phyloP scores from a whole-genome alignment of 768 basidiomycete genomes.

The Hortiboletus flavorubellus region DNA sequence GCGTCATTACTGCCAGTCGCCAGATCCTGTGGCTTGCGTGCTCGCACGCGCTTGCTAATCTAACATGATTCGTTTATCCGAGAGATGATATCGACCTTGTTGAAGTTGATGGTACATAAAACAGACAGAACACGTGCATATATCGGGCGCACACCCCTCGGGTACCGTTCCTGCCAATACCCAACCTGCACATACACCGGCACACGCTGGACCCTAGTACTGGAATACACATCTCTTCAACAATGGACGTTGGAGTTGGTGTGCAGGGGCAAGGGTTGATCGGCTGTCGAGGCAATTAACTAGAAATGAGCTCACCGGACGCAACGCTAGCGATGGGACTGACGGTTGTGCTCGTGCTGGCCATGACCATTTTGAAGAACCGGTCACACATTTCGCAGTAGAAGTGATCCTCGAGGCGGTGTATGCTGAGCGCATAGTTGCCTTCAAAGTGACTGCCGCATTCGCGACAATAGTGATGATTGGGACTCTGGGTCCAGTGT shows the following conservation, averaged over 20 bases:
- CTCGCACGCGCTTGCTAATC: too few relatives aligned
- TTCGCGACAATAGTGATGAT: conserved; percentile 51
- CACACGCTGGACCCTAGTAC: too few relatives aligned
- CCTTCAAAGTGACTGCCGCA: conserved; percentile 45
- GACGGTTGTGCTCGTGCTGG: conserved; percentile 48
- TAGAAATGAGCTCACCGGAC: conserved; percentile 3
- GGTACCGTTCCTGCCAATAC: too few relatives aligned
- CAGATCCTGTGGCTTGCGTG: background rate
- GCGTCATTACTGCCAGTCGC: conserved; percentile 1
- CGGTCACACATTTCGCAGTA: conserved; percentile 42
- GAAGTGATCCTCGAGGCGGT: conserved; percentile 40
- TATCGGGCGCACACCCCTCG: too few relatives aligned
- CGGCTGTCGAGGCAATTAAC: background rate
- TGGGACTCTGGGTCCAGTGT: conserved; percentile 50
- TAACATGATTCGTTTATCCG: too few relatives aligned
- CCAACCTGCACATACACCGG: too few relatives aligned
- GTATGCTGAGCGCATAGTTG: conserved; percentile 34
- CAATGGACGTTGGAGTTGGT: conserved; percentile 51
- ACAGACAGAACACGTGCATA: too few relatives aligned
- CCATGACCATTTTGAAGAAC: conserved; percentile 40
- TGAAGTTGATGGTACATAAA: too few relatives aligned
- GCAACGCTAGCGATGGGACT: conserved; percentile 40
- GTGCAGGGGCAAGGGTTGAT: conserved; percentile 35
- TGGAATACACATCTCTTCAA: conserved; percentile 34
- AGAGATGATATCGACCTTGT: too few relatives aligned